Conservation (phyloP, 1,139 yeast species). For the Citeromyces hawaiiensis region DNA sequence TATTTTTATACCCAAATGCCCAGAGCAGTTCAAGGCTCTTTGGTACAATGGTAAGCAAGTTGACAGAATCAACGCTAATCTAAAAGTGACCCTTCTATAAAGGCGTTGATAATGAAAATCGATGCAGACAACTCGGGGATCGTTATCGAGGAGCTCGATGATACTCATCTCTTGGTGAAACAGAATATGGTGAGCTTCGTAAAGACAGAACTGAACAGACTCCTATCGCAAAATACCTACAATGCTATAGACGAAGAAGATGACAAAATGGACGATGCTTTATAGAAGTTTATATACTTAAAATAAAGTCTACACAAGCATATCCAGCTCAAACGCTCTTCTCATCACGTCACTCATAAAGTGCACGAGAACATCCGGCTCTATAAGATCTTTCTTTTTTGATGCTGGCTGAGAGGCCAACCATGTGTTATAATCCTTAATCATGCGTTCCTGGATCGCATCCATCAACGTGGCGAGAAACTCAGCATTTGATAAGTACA, state of each 20-base stretch:
- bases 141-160: conserved; percentile 71
- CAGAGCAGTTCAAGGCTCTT: conserved; percentile 22
- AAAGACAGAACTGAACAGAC: conserved; percentile 60
- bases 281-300: background rate
- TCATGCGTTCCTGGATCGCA: conserved; percentile 43
- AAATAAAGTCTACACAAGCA: background rate
- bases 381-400: conserved; percentile 25
- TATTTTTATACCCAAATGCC: conserved; percentile 17
- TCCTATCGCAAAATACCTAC: conserved; percentile 72
- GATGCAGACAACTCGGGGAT: conserved; percentile 65
- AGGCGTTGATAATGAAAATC: conserved; percentile 71
- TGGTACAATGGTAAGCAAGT: conserved; percentile 16
- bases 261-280: background rate
- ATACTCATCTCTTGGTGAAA: conserved; percentile 75
- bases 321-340: conserved; percentile 12
- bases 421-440: conserved; percentile 29
- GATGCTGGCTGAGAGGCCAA: conserved; percentile 4
- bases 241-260: conserved; percentile 71
- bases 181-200: conserved; percentile 63
- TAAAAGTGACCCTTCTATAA: conserved; percentile 76
- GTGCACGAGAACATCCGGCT: conserved; percentile 39
- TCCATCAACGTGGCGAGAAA: conserved; percentile 37
- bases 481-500: conserved; percentile 24
- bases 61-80: background rate
- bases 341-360: conserved; percentile 32